Percentiles rank a stretch among this genome's conserved stretches.
These are phyloP conservation scores for Boletus speciosus DNA, from an alignment of 768 basidiomycete species.

Conservation along the genomic window DNA sequence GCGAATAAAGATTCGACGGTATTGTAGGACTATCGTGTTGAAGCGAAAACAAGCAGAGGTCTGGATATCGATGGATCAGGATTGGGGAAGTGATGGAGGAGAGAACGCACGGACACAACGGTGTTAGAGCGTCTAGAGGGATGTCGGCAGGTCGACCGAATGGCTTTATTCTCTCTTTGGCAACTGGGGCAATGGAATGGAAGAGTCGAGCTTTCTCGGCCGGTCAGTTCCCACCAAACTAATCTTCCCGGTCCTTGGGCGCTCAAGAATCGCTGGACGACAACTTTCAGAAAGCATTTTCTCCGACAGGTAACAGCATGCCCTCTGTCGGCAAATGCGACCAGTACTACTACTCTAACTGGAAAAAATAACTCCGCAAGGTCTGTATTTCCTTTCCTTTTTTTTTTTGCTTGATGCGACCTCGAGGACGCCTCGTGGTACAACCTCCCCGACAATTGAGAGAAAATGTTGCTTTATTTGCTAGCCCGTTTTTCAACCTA, in stretches of 20 bases:
- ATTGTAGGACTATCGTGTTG: neutral
- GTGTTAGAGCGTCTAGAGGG: slow-evolving; percentile 28
- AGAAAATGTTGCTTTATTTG: slow-evolving; percentile 11
- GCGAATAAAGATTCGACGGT: slow-evolving; percentile 1
- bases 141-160: slow-evolving; percentile 22
- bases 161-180: slow-evolving; percentile 36
- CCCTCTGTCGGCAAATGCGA: slow-evolving; percentile 12
- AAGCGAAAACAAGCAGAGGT: neutral
- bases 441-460: slow-evolving; percentile 13
- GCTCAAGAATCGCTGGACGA: slow-evolving; percentile 9
- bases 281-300: slow-evolving; percentile 7
- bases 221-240: slow-evolving; percentile 29
- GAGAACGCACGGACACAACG: slow-evolving; percentile 16
- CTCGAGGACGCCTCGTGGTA: slow-evolving; percentile 26
- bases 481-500: neutral
- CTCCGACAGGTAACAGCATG: slow-evolving; percentile 19
- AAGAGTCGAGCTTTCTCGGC: slow-evolving; percentile 26
- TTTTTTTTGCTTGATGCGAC: slow-evolving; percentile 7
- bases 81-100: slow-evolving; percentile 3
- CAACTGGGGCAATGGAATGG: slow-evolving; percentile 30
- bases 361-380: slow-evolving; percentile 5
- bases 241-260: slow-evolving; percentile 15
- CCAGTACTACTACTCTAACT: slow-evolving; percentile 6
- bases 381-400: neutral
- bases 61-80: slow-evolving; percentile 10